These are phyloP conservation scores for Leishmania mexicana DNA, from an alignment of 208 protist species.

Conservation along the genomic window DNA sequence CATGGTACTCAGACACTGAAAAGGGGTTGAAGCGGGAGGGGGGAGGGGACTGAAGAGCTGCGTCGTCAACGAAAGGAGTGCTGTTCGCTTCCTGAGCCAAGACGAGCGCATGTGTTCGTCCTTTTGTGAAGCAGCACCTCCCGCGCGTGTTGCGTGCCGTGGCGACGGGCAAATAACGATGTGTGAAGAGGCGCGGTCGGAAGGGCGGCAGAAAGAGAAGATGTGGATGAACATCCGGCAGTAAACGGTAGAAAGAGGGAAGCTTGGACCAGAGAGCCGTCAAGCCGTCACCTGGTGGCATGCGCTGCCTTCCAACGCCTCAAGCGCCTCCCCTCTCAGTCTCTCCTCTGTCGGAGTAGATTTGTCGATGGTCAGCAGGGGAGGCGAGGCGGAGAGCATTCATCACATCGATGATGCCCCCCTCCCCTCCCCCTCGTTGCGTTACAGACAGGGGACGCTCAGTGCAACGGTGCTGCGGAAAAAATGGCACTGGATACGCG, in stretches of 20 bases:
- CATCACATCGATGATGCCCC: not conserved
- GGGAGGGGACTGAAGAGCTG: not conserved
- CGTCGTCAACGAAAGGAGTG: not conserved
- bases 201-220: not conserved
- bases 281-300: not conserved
- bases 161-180: not conserved
- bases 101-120: not conserved
- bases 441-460: not conserved
- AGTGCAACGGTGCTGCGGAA: not conserved
- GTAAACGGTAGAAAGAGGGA: not conserved
- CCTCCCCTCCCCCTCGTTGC: not conserved
- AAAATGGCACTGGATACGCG: not conserved
- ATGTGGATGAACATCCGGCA: not conserved
- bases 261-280: not conserved
- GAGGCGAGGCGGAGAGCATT: not conserved
- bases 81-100: not conserved
- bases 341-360: not conserved
- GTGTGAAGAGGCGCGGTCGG: not conserved
- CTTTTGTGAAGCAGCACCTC: not conserved
- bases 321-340: not conserved
- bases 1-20: not conserved
- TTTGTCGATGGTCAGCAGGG: not conserved
- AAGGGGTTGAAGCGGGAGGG: not conserved
- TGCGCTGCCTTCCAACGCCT: not conserved
- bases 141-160: not conserved